phyloP scores from a whole-genome alignment of 78 protist species.

The Guillardia theta region DNA sequence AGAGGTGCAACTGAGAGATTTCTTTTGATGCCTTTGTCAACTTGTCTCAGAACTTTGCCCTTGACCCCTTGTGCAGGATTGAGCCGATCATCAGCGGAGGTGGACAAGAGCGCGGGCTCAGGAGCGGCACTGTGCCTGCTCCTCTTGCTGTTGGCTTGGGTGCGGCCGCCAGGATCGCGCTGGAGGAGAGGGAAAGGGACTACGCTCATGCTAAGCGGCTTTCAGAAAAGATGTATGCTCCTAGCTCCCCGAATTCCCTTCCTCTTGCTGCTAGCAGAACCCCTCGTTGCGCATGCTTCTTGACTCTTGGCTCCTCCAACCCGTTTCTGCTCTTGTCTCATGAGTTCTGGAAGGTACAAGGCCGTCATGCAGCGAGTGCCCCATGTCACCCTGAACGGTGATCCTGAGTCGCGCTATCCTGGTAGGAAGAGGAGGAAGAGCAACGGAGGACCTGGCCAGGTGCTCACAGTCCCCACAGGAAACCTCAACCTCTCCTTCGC shows the following conservation, averaged over 20 bases:
- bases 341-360: not conserved
- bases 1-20: too few relatives aligned
- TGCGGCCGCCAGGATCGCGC: conserved; percentile 34
- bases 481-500: conserved; percentile 94
- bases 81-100: conserved; percentile 90
- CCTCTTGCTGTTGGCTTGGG: conserved; percentile 73
- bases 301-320: too few relatives aligned
- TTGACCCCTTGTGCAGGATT: too few relatives aligned
- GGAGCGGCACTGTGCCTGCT: conserved; percentile 93
- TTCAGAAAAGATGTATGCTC: conserved; percentile 59
- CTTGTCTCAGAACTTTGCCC: not conserved
- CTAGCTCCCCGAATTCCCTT: too few relatives aligned
- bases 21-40: too few relatives aligned
- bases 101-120: conserved; percentile 97
- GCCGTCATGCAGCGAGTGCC: conserved; percentile 41
- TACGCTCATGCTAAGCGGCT: conserved; percentile 63
- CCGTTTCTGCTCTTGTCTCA: too few relatives aligned
- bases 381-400: conserved; percentile 67
- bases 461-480: conserved; percentile 58
- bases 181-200: conserved; percentile 65
- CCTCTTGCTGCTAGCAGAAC: too few relatives aligned
- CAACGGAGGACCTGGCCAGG: not conserved
- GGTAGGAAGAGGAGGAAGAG: not conserved
- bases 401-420: not conserved
- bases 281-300: too few relatives aligned